Evolutionary conservation across 768 basidiomycete species (phyloP).

Genomic region (Trametes punicea): DNA sequence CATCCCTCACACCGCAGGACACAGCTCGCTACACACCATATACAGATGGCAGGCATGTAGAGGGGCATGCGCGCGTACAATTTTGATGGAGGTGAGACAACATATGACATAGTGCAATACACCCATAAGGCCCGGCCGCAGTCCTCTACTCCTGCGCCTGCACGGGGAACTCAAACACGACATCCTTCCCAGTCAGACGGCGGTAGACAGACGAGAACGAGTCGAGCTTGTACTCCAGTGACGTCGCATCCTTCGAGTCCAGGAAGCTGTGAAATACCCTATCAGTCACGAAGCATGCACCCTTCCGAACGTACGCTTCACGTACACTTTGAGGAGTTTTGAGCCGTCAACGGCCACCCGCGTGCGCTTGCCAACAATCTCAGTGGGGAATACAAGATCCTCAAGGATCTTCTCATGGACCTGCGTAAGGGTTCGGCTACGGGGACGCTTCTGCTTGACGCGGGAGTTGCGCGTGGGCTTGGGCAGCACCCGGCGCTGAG

Average conservation of each 20-base stretch:
- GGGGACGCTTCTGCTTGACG: constrained; percentile 93
- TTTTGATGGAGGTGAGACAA: constrained; percentile 33
- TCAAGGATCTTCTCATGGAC: constrained; percentile 99
- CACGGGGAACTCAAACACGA: constrained; percentile 89
- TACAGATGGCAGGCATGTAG: constrained; percentile 19
- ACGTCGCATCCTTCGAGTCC: constrained; percentile 96
- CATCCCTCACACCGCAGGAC: background rate
- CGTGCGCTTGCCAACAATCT: constrained; percentile 98
- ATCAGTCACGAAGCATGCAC: constrained; percentile 6
- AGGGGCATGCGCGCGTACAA: constrained; percentile 34
- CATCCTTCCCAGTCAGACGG: constrained; percentile 94
- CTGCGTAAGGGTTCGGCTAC: constrained; percentile 92
- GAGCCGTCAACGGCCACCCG: constrained; percentile 91
- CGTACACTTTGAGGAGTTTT: constrained; percentile 97
- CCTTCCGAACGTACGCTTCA: constrained; percentile 25
- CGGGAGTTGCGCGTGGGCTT: constrained; percentile 94
- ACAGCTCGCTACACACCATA: constrained; percentile 5
- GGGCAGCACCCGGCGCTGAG: constrained; percentile 96
- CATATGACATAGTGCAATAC: constrained; percentile 33
- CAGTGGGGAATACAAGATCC: constrained; percentile 97
- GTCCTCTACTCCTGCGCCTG: constrained; percentile 62
- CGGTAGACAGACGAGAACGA: constrained; percentile 98
- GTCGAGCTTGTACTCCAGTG: constrained; percentile 99
- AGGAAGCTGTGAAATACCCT: constrained; percentile 67
- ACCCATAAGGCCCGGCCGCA: constrained; percentile 31